Conservation (phyloP, 2,329 filamentous ascomycete genomes). For the Aspergillus intermedius region DNA sequence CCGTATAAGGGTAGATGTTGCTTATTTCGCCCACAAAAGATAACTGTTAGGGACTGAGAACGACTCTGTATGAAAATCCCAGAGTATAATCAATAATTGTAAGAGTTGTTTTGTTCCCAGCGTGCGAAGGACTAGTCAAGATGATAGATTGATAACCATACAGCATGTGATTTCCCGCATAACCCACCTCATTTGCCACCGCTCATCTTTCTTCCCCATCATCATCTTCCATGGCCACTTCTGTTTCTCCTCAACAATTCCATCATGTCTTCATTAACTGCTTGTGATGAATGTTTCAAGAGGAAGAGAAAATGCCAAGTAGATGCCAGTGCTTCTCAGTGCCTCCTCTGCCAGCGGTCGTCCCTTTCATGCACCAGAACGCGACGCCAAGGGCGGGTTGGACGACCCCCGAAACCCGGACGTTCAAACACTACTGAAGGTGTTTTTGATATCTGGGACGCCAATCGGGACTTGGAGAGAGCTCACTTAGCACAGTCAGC, state of each 20-base stretch:
- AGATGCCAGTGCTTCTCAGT: neutral
- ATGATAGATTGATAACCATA: too few species aligned
- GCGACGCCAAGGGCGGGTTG: neutral
- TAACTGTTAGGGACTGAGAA: too few species aligned
- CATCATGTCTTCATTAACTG: constrained; percentile 1
- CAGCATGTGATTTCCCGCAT: too few species aligned
- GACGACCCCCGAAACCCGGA: neutral
- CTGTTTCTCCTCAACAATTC: too few species aligned
- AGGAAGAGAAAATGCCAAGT: neutral
- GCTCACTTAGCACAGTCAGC: neutral
- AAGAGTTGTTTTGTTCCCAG: too few species aligned
- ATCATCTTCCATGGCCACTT: constrained; percentile 1
- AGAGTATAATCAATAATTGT: too few species aligned
- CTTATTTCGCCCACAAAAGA: too few species aligned
- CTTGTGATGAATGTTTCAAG: constrained; percentile 1
- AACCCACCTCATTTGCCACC: too few species aligned
- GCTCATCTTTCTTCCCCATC: too few species aligned
- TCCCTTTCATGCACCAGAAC: neutral
- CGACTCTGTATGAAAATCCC: too few species aligned
- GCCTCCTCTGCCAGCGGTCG: neutral
- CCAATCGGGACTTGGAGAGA: neutral
- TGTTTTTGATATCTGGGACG: neutral
- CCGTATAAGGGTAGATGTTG: too few species aligned
- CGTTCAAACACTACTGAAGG: neutral
- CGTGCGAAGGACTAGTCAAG: too few species aligned